phyloP scores from a whole-genome alignment of 441 rosid species.

The Hura crepitans region DNA sequence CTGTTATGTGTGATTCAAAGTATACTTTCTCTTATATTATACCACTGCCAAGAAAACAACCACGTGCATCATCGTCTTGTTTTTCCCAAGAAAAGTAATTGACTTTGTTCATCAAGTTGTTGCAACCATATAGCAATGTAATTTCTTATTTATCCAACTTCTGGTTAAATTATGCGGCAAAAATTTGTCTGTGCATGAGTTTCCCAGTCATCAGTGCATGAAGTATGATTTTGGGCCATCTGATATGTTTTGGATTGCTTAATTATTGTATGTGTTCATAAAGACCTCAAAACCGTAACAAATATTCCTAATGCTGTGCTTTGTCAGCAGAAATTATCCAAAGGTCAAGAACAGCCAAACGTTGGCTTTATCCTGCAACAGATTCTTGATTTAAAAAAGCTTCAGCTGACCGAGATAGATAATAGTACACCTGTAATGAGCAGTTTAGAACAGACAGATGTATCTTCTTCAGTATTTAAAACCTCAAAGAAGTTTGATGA shows the following conservation, averaged over 20 bases:
- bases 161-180: background rate
- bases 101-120: background rate
- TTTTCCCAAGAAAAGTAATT: background rate
- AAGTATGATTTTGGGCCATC: background rate
- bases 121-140: background rate
- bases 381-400: constrained; percentile 60
- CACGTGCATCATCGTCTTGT: no score
- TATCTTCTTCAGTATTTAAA: constrained; percentile 23
- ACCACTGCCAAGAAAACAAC: background rate
- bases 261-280: background rate
- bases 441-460: constrained; percentile 29
- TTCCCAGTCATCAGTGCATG: background rate
- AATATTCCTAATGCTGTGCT: constrained; percentile 13
- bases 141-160: background rate
- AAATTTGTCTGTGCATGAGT: background rate
- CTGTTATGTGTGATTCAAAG: background rate
- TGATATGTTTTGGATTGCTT: constrained; percentile 2
- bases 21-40: background rate
- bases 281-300: no score
- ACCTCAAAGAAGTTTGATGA: constrained; percentile 24
- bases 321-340: constrained; percentile 30
- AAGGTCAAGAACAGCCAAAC: constrained; percentile 39
- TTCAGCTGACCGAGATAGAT: constrained; percentile 46
- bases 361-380: constrained; percentile 53
- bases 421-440: constrained; percentile 19